Conservation (phyloP, 257 asterid genomes). For the Echium plantagineum region DNA sequence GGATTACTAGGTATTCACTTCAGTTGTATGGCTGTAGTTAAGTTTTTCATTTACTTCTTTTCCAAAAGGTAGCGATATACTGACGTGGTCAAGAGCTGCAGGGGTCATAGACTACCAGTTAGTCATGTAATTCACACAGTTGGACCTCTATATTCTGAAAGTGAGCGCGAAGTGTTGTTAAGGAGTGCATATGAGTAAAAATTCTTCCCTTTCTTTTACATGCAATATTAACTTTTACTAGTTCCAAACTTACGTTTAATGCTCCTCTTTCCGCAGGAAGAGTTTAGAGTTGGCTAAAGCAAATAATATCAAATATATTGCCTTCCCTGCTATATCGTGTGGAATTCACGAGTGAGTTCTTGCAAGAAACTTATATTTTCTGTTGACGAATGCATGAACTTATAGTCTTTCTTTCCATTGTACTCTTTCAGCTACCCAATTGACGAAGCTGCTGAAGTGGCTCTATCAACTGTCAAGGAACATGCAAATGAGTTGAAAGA, state of each 20-base stretch:
- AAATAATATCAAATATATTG: conserved; percentile 62
- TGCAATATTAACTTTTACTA: no score
- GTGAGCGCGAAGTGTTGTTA: conserved; percentile 53
- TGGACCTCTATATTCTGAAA: conserved; percentile 68
- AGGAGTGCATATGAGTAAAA: conserved; percentile 68
- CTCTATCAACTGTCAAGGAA: conserved; percentile 69
- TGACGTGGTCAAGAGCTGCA: conserved; percentile 23
- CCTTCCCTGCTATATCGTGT: conserved; percentile 92
- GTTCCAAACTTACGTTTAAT: no score
- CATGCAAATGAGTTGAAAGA: conserved; percentile 53
- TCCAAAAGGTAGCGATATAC: conserved; percentile 4
- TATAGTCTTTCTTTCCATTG: no score
- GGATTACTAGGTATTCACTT: conserved; percentile 64
- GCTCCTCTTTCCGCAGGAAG: no score
- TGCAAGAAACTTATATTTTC: neutral
- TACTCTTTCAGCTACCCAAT: conserved; percentile 84
- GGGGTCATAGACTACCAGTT: conserved; percentile 82
- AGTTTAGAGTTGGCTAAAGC: conserved; percentile 67
- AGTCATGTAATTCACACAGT: conserved; percentile 92
- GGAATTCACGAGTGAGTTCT: conserved; percentile 55
- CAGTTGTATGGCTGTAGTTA: no score
- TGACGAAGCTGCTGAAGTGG: conserved; percentile 85
- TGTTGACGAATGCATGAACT: neutral
- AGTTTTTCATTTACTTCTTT: no score
- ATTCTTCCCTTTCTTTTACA: no score